Evolutionary conservation across 2,329 filamentous ascomycete genomes (phyloP).

Genomic region (Amesomyces nigricolor): DNA sequence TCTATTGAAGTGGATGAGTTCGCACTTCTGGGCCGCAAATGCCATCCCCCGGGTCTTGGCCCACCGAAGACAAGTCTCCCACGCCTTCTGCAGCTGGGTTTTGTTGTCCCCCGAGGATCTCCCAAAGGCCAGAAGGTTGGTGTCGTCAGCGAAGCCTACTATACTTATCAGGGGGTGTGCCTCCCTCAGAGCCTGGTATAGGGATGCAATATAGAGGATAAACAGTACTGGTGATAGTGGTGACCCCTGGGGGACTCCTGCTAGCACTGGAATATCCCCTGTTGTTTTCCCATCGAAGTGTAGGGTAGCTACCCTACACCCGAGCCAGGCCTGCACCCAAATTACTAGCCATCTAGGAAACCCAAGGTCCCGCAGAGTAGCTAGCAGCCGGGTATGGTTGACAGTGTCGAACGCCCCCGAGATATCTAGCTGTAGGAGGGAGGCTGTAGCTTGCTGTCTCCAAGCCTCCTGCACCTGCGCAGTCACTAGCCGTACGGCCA

Average conservation of each 20-base stretch:
- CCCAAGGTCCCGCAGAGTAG: background rate
- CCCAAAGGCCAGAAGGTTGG: slow-evolving; percentile 31
- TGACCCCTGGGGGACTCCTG: background rate
- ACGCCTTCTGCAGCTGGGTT: background rate
- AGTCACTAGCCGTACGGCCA: slow-evolving; percentile 1
- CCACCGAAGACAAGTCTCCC: background rate
- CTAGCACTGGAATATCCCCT: background rate
- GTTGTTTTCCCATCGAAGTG: background rate
- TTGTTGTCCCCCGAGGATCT: background rate
- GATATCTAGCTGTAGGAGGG: background rate
- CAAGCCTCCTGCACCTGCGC: background rate
- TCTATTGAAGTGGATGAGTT: background rate
- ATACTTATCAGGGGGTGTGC: background rate
- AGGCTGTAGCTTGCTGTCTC: background rate
- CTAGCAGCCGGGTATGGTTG: slow-evolving; percentile 1
- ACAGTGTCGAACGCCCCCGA: slow-evolving; percentile 2
- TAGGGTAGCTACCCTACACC: background rate
- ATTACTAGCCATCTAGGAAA: background rate
- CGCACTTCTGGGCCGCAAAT: background rate
- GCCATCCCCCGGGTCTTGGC: background rate
- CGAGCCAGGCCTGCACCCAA: background rate
- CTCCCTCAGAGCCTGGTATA: background rate
- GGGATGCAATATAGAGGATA: too few relatives aligned
- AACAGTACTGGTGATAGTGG: too few relatives aligned
- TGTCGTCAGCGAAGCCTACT: slow-evolving; percentile 1